phyloP scores from a whole-genome alignment of 352 stramenopile species.

The Phytophthora niederhauseri region DNA sequence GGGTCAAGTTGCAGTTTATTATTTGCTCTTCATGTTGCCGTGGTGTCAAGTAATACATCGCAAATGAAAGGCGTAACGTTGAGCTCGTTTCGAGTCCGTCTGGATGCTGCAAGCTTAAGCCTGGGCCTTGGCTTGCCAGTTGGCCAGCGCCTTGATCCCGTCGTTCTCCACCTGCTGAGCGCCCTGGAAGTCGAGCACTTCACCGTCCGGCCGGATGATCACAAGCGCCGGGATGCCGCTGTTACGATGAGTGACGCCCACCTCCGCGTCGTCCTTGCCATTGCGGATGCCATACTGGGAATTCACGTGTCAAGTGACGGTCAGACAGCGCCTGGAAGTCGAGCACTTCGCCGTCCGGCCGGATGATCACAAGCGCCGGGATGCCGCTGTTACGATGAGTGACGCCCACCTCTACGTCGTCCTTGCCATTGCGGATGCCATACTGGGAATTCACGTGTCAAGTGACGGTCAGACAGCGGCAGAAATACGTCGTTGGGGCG shows the following conservation, averaged over 20 bases:
- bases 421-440: slow-evolving; percentile 68
- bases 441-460: slow-evolving; percentile 41
- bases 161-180: slow-evolving; percentile 59
- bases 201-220: slow-evolving; percentile 54
- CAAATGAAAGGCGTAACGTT: slow-evolving; percentile 6
- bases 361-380: slow-evolving; percentile 69
- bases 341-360: slow-evolving; percentile 54
- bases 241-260: slow-evolving; percentile 65
- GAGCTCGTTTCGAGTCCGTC: background rate
- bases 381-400: slow-evolving; percentile 67
- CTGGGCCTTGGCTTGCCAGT: slow-evolving; percentile 37
- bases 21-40: slow-evolving; percentile 19
- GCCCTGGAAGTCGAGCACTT: slow-evolving; percentile 64
- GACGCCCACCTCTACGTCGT: slow-evolving; percentile 62
- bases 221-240: slow-evolving; percentile 75
- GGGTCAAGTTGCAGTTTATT: slow-evolving; percentile 19
- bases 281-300: slow-evolving; percentile 67
- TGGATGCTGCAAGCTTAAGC: background rate
- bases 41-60: slow-evolving; percentile 18
- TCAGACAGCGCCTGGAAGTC: slow-evolving; percentile 67
- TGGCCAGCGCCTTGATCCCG: slow-evolving; percentile 39
- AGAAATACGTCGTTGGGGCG: slow-evolving; percentile 17
- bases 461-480: slow-evolving; percentile 5
- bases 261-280: slow-evolving; percentile 60
- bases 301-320: background rate